Conservation (phyloP, 768 basidiomycete genomes). For the Auricularia sp. region DNA sequence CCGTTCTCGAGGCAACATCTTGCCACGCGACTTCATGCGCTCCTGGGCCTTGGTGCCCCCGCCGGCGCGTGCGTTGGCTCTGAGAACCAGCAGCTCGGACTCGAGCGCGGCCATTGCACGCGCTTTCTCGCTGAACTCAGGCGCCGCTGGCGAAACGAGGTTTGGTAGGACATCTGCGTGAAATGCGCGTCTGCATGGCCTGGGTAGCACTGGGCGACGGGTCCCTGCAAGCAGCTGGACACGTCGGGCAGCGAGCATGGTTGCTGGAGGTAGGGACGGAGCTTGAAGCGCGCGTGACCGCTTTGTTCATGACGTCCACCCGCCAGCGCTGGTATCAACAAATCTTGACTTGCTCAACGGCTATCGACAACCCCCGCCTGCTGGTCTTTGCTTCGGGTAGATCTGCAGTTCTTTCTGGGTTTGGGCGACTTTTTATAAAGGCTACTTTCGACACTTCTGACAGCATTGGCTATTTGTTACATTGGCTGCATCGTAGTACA, state of each 20-base stretch:
- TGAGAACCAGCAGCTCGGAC: constrained; percentile 49
- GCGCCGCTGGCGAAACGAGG: constrained; percentile 53
- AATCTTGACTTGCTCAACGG: too few relatives aligned
- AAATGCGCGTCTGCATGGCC: constrained; percentile 30
- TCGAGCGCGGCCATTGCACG: constrained; percentile 64
- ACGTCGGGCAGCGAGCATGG: not conserved
- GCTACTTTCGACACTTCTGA: too few relatives aligned
- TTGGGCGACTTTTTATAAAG: too few relatives aligned
- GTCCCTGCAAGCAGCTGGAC: not conserved
- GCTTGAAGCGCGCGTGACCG: not conserved
- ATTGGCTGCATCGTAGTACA: not conserved
- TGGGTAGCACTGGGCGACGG: not conserved
- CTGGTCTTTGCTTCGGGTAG: too few relatives aligned
- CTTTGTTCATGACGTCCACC: not conserved
- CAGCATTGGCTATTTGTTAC: not conserved
- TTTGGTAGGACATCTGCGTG: constrained; percentile 71
- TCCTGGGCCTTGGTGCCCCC: constrained; percentile 69
- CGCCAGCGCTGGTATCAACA: too few relatives aligned
- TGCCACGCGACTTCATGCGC: constrained; percentile 67
- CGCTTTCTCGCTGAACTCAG: constrained; percentile 60
- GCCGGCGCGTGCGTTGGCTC: constrained; percentile 51
- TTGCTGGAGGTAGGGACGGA: not conserved
- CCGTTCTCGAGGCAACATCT: constrained; percentile 79
- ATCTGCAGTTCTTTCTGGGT: too few relatives aligned
- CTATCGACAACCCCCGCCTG: too few relatives aligned